Conservation (phyloP, 768 basidiomycete species). For the Lentinula lateritia region DNA sequence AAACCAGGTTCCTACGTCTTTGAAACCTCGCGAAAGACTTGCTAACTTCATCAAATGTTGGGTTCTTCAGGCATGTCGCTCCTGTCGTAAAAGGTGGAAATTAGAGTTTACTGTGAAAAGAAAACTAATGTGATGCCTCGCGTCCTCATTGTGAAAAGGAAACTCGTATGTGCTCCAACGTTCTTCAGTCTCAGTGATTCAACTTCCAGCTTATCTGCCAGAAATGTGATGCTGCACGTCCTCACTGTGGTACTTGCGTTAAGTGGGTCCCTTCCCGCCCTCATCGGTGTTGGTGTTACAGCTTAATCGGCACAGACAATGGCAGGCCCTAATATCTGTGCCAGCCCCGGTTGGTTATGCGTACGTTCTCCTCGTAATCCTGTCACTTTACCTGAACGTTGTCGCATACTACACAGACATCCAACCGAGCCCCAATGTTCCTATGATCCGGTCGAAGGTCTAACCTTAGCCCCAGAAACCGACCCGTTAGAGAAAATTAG, state of each 20-base stretch:
- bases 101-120: too few species aligned
- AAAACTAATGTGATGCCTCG: too few species aligned
- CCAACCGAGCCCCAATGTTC: slow-evolving; percentile 82
- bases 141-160: slow-evolving; percentile 54
- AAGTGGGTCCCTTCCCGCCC: slow-evolving; percentile 46
- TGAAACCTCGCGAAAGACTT: too few species aligned
- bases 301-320: slow-evolving; percentile 45
- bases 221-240: slow-evolving; percentile 88
- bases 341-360: slow-evolving; percentile 83
- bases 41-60: neutral
- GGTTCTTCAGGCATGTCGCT: slow-evolving; percentile 59
- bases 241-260: slow-evolving; percentile 80
- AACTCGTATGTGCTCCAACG: slow-evolving; percentile 53
- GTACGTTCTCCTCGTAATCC: slow-evolving; percentile 34
- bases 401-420: slow-evolving; percentile 43
- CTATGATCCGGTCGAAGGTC: slow-evolving; percentile 83
- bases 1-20: slow-evolving; percentile 54
- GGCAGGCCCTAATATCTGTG: slow-evolving; percentile 77
- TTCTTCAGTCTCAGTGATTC: neutral
- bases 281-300: neutral
- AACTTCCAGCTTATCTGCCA: slow-evolving; percentile 18
- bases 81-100: slow-evolving; percentile 56
- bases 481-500: slow-evolving; percentile 78
- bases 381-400: neutral
- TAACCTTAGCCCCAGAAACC: slow-evolving; percentile 68